A percentile compares a stretch with the other conserved stretches of the same genome.
phyloP scores from a whole-genome alignment of 331 rosid genomes.

The Spiraea crenata region DNA sequence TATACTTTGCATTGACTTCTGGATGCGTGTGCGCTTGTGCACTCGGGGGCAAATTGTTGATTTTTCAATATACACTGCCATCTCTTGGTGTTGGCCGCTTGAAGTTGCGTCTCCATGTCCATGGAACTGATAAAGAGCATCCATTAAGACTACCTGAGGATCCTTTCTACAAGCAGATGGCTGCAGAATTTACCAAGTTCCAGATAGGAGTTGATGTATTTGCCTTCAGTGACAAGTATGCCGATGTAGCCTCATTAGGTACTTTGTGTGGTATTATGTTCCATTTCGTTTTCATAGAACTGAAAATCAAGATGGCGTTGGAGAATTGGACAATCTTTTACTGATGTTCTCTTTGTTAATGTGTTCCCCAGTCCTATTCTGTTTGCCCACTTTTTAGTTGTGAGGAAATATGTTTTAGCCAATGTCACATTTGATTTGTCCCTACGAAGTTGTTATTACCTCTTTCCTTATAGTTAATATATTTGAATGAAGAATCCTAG shows the following conservation, averaged over 20 bases:
- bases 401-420: background rate
- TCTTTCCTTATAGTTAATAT: background rate
- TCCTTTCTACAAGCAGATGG: conserved; percentile 99
- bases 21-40: conserved; percentile 16
- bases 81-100: conserved; percentile 97
- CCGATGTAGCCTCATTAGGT: conserved; percentile 98
- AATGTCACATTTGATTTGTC: background rate
- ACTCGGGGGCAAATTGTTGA: conserved; percentile 96
- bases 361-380: background rate
- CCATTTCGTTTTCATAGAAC: background rate
- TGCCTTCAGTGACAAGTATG: conserved; percentile 95
- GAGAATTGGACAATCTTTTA: background rate
- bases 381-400: background rate
- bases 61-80: conserved; percentile 92
- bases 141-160: conserved; percentile 82
- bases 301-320: background rate
- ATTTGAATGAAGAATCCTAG: conserved; percentile 5
- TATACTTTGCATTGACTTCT: conserved; percentile 24
- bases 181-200: conserved; percentile 93
- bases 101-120: conserved; percentile 83
- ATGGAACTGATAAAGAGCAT: conserved; percentile 95
- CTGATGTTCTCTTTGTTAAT: background rate
- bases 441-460: background rate
- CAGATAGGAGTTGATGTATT: conserved; percentile 81
- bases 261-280: conserved; percentile 18